These are phyloP conservation scores for Sclerotinia trifoliorum DNA, from an alignment of 2,329 filamentous ascomycete genomes.

Conservation along the genomic window DNA sequence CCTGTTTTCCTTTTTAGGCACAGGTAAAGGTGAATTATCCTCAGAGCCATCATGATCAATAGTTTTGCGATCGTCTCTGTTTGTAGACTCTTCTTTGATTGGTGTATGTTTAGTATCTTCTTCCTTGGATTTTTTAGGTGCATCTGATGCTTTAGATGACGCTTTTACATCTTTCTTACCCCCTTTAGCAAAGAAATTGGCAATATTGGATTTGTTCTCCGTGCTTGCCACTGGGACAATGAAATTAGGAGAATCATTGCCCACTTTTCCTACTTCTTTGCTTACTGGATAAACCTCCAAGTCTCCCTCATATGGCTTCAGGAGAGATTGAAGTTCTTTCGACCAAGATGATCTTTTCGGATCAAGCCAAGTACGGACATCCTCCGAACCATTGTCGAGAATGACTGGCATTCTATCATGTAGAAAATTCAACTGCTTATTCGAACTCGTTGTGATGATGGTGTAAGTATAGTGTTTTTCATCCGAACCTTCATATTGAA, in stretches of 20 bases:
- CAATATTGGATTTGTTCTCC: constrained; percentile 90
- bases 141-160: constrained; percentile 19
- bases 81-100: constrained; percentile 33
- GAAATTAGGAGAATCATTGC: constrained; percentile 83
- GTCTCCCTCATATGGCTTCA: constrained; percentile 77
- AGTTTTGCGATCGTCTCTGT: constrained; percentile 31
- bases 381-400: constrained; percentile 70
- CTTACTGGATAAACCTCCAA: constrained; percentile 83
- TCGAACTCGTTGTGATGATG: constrained; percentile 87
- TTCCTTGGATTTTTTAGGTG: constrained; percentile 26
- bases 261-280: constrained; percentile 90
- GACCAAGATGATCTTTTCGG: constrained; percentile 71
- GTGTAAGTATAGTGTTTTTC: constrained; percentile 85
- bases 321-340: constrained; percentile 69
- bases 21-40: constrained; percentile 37
- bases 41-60: constrained; percentile 33
- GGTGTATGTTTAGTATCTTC: constrained; percentile 23
- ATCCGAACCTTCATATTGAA: constrained; percentile 69
- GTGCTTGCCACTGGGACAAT: constrained; percentile 78
- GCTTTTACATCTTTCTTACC: constrained; percentile 27
- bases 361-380: constrained; percentile 75
- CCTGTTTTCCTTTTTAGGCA: constrained; percentile 30
- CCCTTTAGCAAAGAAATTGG: constrained; percentile 80
- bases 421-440: constrained; percentile 77
- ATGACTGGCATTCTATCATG: constrained; percentile 97